Evolutionary conservation across 2,329 filamentous ascomycete species (phyloP).

Genomic region (Alternaria novae-zelandiae): DNA sequence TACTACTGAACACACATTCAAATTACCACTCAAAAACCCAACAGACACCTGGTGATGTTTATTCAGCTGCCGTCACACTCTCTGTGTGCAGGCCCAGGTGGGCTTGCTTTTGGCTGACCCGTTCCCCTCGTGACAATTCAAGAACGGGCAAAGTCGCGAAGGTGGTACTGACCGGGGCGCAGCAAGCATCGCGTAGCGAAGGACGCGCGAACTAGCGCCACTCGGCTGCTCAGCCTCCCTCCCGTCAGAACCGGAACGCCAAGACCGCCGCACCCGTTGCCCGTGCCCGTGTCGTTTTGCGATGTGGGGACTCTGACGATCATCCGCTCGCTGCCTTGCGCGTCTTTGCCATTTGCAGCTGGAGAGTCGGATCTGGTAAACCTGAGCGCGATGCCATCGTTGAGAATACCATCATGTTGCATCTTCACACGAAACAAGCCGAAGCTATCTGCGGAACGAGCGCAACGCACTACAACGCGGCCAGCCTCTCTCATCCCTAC

Average conservation of each 20-base stretch:
- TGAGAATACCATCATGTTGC: no score
- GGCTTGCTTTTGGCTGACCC: background rate
- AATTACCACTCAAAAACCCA: no score
- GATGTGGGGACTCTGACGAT: no score
- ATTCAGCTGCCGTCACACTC: no score
- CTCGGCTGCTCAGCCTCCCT: background rate
- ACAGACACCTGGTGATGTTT: no score
- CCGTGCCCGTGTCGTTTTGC: no score
- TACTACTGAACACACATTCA: no score
- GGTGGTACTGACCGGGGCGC: background rate
- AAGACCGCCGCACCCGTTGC: background rate
- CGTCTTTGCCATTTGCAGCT: background rate
- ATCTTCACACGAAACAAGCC: background rate
- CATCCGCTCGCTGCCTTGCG: no score
- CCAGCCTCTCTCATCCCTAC: no score
- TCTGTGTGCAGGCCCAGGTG: no score
- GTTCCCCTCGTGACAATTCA: background rate
- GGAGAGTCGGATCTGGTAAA: fast-evolving
- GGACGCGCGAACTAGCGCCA: background rate
- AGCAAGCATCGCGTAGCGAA: background rate
- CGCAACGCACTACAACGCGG: background rate
- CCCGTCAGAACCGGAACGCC: background rate
- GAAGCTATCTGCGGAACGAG: fast-evolving
- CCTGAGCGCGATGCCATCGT: background rate
- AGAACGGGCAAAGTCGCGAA: background rate